Base-by-base conservation (phyloP, 176 grass and related monocot species). In the Ensete ventricosum region DNA sequence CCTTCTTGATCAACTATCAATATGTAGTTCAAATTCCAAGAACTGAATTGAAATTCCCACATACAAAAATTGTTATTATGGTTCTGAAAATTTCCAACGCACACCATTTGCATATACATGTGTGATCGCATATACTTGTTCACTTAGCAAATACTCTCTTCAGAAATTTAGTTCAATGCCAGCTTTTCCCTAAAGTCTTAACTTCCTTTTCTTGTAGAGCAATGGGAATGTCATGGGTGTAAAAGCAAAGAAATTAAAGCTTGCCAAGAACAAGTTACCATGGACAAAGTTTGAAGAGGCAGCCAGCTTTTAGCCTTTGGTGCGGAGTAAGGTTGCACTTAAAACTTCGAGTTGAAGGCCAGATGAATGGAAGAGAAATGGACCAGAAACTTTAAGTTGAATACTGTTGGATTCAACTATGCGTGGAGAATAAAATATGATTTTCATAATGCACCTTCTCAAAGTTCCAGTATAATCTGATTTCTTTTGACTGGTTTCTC, bases 191-290 rank as follows among this genome's bases (percentile, higher is more conserved):
- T 24, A 58, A 53, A 14, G 25, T 53, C 9, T 79, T 43, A 43
- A 52, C 3, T 53, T 55, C 16, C 3, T 64, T 67, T 74, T 73
- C 65, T 69, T 54, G 27, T 34, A 86, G 84, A 75, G 67, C 73
- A 72, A 57, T 6, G 17, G 72, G 25, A 76, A 83, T 48, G 14
- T 71, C 22, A 29, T 58, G 22, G 85, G 80, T 13, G 34, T 80
- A 76, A 26, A 62, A 60, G 85, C 80, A 4, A 87, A 72, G 50
- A 79, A 54, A 72, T 57, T 70, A 55, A 83, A 78, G n/a, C 22
- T 87, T 83, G 80, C 76, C 16, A 83, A 76, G 62, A 64, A 82
- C 62, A 87, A 83, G 54, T 53, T 87, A 50, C 85, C 80, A 65
- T 79, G 79, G 80, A 78, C 22, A 43, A 43, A 43, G 34, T 6